Percentiles rank a stretch among this genome's conserved stretches.
These are phyloP conservation scores for Thozetella sp. DNA, from an alignment of 495 filamentous ascomycete species.

Conservation along the genomic window DNA sequence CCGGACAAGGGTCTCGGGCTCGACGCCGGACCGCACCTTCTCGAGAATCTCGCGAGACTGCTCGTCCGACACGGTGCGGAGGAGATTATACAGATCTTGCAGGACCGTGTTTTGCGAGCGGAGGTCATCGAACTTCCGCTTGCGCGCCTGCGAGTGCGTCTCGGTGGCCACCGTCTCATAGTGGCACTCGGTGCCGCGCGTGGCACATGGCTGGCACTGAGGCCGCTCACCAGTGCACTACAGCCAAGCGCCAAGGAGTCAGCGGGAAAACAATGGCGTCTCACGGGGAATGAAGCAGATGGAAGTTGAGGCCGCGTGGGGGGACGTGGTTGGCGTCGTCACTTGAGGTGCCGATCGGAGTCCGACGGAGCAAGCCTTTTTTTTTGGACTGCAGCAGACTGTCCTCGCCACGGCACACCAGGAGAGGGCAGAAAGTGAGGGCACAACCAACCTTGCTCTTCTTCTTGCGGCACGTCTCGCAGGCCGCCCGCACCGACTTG, in stretches of 20 bases:
- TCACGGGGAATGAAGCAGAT: too few species aligned
- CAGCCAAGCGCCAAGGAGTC: neutral
- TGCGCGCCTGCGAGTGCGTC: conserved; percentile 27
- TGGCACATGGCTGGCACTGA: conserved; percentile 21
- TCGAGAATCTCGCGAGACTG: neutral
- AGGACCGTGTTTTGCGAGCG: conserved; percentile 19
- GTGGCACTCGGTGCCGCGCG: conserved; percentile 20
- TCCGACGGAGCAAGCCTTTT: too few species aligned
- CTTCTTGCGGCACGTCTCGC: conserved; percentile 47
- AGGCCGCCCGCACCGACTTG: conserved; percentile 44
- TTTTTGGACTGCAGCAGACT: too few species aligned
- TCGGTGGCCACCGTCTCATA: conserved; percentile 25
- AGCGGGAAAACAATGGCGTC: too few species aligned
- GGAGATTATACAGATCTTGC: conserved; percentile 22
- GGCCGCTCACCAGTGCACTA: conserved; percentile 29
- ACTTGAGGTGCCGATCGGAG: too few species aligned
- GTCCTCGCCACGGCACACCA: too few species aligned
- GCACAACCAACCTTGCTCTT: conserved; percentile 45
- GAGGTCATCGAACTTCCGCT: conserved; percentile 25
- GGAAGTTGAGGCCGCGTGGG: too few species aligned
- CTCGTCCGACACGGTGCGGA: conserved; percentile 11
- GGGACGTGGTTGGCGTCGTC: neutral
- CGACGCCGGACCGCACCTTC: conserved; percentile 16
- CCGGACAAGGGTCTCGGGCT: conserved; percentile 24
- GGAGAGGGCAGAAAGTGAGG: conserved; percentile 6